Evolutionary conservation across 345 rosid genomes (phyloP).

Genomic region (Eutrema yunnanense): DNA sequence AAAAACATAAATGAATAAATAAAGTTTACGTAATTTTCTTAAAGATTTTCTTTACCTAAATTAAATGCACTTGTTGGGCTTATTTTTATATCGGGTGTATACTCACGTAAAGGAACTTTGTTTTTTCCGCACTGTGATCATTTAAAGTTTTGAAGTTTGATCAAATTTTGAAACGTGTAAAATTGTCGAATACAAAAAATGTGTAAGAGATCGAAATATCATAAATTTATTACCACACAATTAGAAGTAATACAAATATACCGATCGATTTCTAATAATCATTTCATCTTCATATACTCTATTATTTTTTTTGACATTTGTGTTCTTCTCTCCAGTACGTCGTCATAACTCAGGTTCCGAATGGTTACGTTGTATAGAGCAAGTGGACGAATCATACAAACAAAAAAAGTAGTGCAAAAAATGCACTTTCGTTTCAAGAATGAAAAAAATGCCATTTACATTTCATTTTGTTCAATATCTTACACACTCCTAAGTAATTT

Average conservation of each 20-base stretch:
- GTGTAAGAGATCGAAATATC: not conserved
- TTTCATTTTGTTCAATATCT: not conserved
- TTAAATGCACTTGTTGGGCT: conserved; percentile 12
- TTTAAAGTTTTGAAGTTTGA: not conserved
- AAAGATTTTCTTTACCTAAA: not conserved
- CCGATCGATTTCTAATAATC: not conserved
- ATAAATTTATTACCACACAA: not conserved
- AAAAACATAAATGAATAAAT: not conserved
- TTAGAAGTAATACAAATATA: not conserved
- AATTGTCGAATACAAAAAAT: not conserved
- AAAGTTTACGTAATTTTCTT: not conserved
- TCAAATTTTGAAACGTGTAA: conserved; percentile 5
- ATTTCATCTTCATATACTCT: not conserved
- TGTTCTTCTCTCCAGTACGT: not conserved
- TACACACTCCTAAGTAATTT: not conserved
- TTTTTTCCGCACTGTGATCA: conserved; percentile 9
- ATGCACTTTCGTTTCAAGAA: not conserved
- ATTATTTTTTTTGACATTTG: not conserved
- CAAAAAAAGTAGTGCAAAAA: not conserved
- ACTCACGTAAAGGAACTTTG: conserved; percentile 16
- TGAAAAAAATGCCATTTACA: not conserved
- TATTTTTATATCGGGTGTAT: not conserved
- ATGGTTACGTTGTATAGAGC: not conserved
- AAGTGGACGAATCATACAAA: too few relatives aligned
- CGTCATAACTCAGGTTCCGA: not conserved